A percentile compares a stretch with the other conserved stretches of the same genome.
phyloP scores from a whole-genome alignment of 345 rosid genomes.

The Bruguiera gymnorhiza region DNA sequence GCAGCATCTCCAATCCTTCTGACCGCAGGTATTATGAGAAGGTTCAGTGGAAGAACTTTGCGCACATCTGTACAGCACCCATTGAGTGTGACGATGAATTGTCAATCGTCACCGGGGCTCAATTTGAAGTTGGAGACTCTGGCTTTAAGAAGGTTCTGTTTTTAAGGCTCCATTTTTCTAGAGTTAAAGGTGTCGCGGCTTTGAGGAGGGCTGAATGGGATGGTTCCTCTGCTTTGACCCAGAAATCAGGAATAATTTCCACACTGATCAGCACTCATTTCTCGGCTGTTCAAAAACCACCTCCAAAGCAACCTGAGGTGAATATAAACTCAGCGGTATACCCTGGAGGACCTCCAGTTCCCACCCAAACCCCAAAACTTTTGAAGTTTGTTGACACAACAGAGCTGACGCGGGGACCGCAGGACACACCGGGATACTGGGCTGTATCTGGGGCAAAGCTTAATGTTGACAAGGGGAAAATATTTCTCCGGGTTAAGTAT shows the following conservation, averaged over 20 bases:
- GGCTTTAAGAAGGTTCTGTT: conserved; percentile 83
- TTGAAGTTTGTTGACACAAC: conserved; percentile 84
- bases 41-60: conserved; percentile 92
- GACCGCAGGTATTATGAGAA: conserved; percentile 81
- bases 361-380: conserved; percentile 79
- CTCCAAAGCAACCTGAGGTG: conserved; percentile 72
- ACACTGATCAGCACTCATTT: conserved; percentile 85
- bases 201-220: conserved; percentile 76
- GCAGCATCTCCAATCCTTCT: conserved; percentile 34
- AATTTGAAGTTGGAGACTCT: conserved; percentile 68
- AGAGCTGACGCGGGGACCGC: conserved; percentile 91
- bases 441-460: conserved; percentile 90
- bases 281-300: conserved; percentile 66
- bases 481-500: conserved; percentile 83
- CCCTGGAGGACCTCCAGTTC: conserved; percentile 94
- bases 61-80: conserved; percentile 88
- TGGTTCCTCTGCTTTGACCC: conserved; percentile 67
- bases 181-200: conserved; percentile 45
- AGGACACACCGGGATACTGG: conserved; percentile 94
- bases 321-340: conserved; percentile 88
- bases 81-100: conserved; percentile 81
- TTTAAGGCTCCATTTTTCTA: conserved; percentile 72
- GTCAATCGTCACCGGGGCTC: conserved; percentile 85
- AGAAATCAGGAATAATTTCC: conserved; percentile 82
- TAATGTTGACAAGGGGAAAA: conserved; percentile 75